phyloP scores from a whole-genome alignment of 2,329 filamentous ascomycete genomes.

The Pyricularia sp. region DNA sequence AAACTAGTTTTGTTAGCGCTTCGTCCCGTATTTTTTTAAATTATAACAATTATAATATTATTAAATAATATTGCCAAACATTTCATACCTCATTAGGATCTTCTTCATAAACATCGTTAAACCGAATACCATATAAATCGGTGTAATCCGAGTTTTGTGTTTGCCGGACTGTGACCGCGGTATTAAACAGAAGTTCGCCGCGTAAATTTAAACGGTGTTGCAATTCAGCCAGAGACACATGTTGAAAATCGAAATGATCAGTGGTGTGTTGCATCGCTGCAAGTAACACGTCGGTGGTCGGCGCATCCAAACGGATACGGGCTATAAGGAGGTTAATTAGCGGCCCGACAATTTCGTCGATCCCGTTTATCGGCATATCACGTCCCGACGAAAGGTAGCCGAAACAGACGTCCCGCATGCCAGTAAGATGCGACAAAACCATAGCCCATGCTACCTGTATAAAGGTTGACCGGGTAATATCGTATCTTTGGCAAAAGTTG shows the following conservation, averaged over 20 bases:
- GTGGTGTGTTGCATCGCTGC: not conserved
- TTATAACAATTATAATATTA: not conserved
- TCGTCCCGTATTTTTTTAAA: not conserved
- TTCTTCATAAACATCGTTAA: not conserved
- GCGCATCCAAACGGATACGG: slow-evolving; percentile 13
- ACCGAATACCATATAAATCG: not conserved
- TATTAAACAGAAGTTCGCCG: slow-evolving; percentile 7
- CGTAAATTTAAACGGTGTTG: slow-evolving; percentile 4
- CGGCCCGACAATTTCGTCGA: slow-evolving; percentile 19
- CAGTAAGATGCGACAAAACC: not conserved
- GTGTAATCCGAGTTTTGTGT: not conserved
- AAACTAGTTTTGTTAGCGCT: not conserved
- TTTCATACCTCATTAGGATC: not conserved
- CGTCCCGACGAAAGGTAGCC: slow-evolving; percentile 19
- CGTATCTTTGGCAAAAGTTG: not conserved
- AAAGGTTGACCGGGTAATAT: not conserved
- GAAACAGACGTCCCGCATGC: slow-evolving; percentile 12
- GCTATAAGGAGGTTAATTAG: slow-evolving; percentile 21
- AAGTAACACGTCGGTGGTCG: slow-evolving; percentile 5
- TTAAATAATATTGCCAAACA: not conserved
- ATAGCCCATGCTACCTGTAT: slow-evolving; percentile 1
- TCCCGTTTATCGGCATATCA: slow-evolving; percentile 13
- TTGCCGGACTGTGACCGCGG: not conserved
- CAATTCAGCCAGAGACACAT: not conserved
- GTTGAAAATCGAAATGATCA: not conserved